phyloP scores from a whole-genome alignment of 495 filamentous ascomycete genomes.

The Penicillium coffeae region DNA sequence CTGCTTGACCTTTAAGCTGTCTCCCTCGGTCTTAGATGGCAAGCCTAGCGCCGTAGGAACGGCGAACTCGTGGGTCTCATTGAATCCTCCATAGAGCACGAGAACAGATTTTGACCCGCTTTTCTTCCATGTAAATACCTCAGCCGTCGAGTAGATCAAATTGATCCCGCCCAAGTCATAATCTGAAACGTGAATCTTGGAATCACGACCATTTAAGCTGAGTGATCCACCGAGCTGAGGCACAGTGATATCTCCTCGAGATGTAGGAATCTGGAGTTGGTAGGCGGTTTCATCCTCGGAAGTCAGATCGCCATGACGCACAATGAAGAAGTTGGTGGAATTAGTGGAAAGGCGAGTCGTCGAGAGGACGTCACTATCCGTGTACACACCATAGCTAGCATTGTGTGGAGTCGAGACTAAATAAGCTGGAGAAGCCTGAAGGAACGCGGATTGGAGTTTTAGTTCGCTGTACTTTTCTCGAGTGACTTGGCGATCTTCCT shows the following conservation, averaged over 20 bases:
- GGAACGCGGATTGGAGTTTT: background rate
- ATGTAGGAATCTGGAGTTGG: background rate
- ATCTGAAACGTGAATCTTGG: background rate
- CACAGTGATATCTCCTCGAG: background rate
- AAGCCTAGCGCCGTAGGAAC: background rate
- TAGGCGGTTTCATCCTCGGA: background rate
- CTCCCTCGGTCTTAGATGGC: background rate
- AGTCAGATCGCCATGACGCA: background rate
- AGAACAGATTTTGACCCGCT: background rate
- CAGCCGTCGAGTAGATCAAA: background rate
- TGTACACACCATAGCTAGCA: background rate
- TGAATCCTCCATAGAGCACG: background rate
- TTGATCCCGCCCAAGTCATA: background rate
- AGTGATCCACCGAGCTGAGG: background rate
- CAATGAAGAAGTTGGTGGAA: background rate
- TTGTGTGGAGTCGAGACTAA: background rate
- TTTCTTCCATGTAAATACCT: background rate
- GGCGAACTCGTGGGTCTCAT: background rate
- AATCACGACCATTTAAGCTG: background rate
- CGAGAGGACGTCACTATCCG: too few relatives aligned
- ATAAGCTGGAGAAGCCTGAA: background rate
- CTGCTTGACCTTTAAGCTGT: background rate
- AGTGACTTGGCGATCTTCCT: conserved; percentile 1
- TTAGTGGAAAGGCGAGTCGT: background rate
- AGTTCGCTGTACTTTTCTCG: background rate